Evolutionary conservation across 306 rosid species (phyloP).

Genomic region (Arachis stenosperma): DNA sequence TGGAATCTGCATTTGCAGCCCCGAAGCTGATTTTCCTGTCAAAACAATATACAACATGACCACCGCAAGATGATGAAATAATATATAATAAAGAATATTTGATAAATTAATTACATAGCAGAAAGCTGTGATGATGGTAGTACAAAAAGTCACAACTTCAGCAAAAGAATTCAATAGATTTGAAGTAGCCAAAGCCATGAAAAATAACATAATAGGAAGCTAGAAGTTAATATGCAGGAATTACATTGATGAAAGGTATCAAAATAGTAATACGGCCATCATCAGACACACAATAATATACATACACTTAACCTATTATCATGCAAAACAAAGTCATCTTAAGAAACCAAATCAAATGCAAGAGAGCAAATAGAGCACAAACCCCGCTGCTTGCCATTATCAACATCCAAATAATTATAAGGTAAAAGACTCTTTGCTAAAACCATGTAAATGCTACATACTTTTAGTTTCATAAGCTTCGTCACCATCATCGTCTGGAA

Average conservation of each 20-base stretch:
- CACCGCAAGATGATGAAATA: slow-evolving; percentile 31
- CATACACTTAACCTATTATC: background rate
- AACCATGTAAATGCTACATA: slow-evolving; percentile 28
- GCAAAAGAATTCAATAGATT: background rate
- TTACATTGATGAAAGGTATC: background rate
- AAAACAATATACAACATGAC: slow-evolving; percentile 34
- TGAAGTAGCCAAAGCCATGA: background rate
- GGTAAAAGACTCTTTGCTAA: slow-evolving; percentile 1
- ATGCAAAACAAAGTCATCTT: slow-evolving; percentile 4
- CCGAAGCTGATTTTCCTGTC: slow-evolving; percentile 48
- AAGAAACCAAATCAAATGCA: background rate
- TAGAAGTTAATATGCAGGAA: background rate
- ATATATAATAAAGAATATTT: background rate
- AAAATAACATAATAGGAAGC: background rate
- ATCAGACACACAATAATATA: background rate
- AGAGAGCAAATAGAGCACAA: slow-evolving; percentile 14
- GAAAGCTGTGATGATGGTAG: background rate
- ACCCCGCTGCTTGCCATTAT: slow-evolving; percentile 1
- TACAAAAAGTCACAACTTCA: background rate
- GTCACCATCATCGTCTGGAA: slow-evolving; percentile 51
- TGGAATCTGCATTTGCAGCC: slow-evolving; percentile 29
- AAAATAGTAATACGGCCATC: background rate
- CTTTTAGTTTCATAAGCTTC: slow-evolving; percentile 44
- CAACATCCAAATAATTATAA: background rate
- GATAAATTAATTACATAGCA: background rate